Evolutionary conservation across 2,329 filamentous ascomycete species (phyloP).

Genomic region (Tolypocladium ovalisporum): DNA sequence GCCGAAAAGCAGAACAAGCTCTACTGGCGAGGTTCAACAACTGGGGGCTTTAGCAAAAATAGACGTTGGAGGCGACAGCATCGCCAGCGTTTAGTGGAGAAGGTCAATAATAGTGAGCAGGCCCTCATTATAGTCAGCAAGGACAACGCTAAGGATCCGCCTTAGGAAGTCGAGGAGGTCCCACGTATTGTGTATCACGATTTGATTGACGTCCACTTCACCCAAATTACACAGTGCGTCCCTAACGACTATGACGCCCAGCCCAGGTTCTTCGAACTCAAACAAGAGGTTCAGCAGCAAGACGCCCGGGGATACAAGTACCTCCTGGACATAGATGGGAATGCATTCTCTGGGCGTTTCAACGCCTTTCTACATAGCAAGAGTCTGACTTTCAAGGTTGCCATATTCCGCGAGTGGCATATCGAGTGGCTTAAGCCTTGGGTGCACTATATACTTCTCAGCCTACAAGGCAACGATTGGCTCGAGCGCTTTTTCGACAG

Average conservation of each 20-base stretch:
- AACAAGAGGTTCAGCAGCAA: slow-evolving; percentile 59
- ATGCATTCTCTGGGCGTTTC: slow-evolving; percentile 90
- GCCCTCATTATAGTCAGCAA: slow-evolving; percentile 29
- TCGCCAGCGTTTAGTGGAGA: slow-evolving; percentile 74
- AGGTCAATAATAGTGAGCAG: slow-evolving; percentile 57
- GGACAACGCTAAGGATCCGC: slow-evolving; percentile 19
- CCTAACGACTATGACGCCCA: slow-evolving; percentile 81
- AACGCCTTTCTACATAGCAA: slow-evolving; percentile 78
- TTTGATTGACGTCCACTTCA: slow-evolving; percentile 80
- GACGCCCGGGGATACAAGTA: slow-evolving; percentile 82
- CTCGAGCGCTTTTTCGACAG: slow-evolving; percentile 73
- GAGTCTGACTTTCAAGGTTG: slow-evolving; percentile 82
- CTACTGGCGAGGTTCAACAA: slow-evolving; percentile 95
- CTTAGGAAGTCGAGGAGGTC: slow-evolving; percentile 55
- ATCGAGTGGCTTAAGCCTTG: slow-evolving; percentile 84
- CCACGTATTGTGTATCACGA: slow-evolving; percentile 55
- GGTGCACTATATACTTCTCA: slow-evolving; percentile 85
- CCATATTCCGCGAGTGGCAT: slow-evolving; percentile 92
- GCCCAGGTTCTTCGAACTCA: slow-evolving; percentile 68
- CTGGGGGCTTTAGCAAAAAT: slow-evolving; percentile 80
- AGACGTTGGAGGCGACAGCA: slow-evolving; percentile 94
- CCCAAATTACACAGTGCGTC: slow-evolving; percentile 85
- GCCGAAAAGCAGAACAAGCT: slow-evolving; percentile 61
- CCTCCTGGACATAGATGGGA: slow-evolving; percentile 88
- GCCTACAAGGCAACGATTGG: slow-evolving; percentile 74